Evolutionary conservation across 2,329 filamentous ascomycete species (phyloP).

Genomic region (Ceratocystis colombiana): DNA sequence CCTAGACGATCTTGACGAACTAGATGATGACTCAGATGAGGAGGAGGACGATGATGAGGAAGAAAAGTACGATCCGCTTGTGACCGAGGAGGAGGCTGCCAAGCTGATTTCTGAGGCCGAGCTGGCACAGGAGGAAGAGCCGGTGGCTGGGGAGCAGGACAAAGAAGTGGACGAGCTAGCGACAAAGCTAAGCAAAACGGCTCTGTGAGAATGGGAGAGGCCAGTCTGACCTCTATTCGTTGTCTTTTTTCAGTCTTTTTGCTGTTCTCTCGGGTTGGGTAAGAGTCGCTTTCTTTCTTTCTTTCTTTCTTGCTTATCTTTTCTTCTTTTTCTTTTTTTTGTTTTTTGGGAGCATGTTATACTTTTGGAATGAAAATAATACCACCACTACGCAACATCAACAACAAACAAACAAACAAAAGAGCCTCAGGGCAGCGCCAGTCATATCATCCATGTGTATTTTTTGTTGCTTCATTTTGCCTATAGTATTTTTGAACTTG

Average conservation of each 20-base stretch:
- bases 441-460: too few species aligned
- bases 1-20: constrained; percentile 73
- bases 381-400: constrained; percentile 12
- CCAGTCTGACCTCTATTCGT: background rate
- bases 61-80: constrained; percentile 46
- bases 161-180: constrained; percentile 74
- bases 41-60: constrained; percentile 60
- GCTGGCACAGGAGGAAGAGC: constrained; percentile 62
- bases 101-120: constrained; percentile 57
- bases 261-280: background rate
- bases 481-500: too few species aligned
- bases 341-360: background rate
- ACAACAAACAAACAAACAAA: background rate
- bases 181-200: constrained; percentile 62
- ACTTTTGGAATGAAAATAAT: constrained; percentile 23
- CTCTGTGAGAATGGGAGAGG: constrained; percentile 35
- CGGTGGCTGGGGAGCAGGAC: constrained; percentile 59
- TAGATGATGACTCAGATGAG: constrained; percentile 62
- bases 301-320: constrained; percentile 10
- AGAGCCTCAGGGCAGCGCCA: too few species aligned
- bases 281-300: background rate
- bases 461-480: too few species aligned
- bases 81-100: constrained; percentile 55
- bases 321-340: background rate
- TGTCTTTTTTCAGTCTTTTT: background rate